Percentiles rank a stretch among this genome's conserved stretches.
Conservation (phyloP, 2,329 filamentous ascomycete species). For the Trichoderma pleuroti region DNA sequence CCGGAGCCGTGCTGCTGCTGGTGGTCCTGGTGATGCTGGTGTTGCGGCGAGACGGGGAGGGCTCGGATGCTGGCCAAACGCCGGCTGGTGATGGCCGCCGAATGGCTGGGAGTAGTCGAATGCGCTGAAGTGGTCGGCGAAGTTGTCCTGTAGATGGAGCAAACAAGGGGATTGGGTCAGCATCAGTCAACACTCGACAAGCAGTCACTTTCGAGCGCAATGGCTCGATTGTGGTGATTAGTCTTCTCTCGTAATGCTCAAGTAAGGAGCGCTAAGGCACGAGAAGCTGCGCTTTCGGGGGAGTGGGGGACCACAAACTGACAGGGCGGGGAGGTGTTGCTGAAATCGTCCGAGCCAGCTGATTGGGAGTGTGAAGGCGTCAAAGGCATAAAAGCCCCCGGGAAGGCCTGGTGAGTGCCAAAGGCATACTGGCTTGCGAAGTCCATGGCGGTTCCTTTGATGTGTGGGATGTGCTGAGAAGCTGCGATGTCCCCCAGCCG, state of each 20-base stretch:
- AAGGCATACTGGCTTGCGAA: slow-evolving; percentile 49
- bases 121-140: slow-evolving; percentile 44
- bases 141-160: slow-evolving; percentile 45
- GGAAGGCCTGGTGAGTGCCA: slow-evolving; percentile 46
- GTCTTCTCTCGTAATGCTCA: slow-evolving; percentile 32
- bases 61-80: slow-evolving; percentile 28
- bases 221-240: slow-evolving; percentile 8
- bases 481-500: background rate
- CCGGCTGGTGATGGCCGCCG: slow-evolving; percentile 33
- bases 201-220: background rate
- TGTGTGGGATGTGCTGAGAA: background rate
- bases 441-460: slow-evolving; percentile 41
- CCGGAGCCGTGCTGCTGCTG: slow-evolving; percentile 25
- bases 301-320: slow-evolving; percentile 35
- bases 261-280: slow-evolving; percentile 29
- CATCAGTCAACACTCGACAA: background rate
- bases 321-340: slow-evolving; percentile 54
- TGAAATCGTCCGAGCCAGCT: slow-evolving; percentile 53
- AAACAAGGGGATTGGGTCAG: slow-evolving; percentile 2
- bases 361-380: slow-evolving; percentile 56
- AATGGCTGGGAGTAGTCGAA: slow-evolving; percentile 44
- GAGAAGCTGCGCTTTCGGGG: slow-evolving; percentile 20
- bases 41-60: background rate
- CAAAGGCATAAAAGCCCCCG: slow-evolving; percentile 50
- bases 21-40: slow-evolving; percentile 23